Conservation (phyloP, 2,329 filamentous ascomycete genomes). For the Stachybotrys echinatus region DNA sequence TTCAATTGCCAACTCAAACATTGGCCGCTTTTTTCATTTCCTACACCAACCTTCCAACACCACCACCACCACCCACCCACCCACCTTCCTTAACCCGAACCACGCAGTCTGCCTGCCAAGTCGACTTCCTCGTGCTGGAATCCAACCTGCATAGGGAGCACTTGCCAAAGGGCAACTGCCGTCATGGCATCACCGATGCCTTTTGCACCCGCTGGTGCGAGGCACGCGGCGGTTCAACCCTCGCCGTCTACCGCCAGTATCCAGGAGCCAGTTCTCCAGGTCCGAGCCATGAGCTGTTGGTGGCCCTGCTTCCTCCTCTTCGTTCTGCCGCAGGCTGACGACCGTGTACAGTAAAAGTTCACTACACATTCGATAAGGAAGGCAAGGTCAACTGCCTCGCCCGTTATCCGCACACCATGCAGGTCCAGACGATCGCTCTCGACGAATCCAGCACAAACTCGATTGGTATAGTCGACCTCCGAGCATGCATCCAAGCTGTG, state of each 20-base stretch:
- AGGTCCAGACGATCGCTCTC: slow-evolving; percentile 73
- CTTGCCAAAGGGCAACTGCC: slow-evolving; percentile 16
- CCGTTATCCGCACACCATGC: slow-evolving; percentile 72
- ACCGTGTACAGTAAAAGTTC: slow-evolving; percentile 71
- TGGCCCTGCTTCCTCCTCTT: slow-evolving; percentile 12
- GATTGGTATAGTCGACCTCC: slow-evolving; percentile 84
- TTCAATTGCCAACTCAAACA: slow-evolving; percentile 6
- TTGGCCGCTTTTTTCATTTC: neutral
- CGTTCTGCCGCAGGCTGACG: slow-evolving; percentile 10
- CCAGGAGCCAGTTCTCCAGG: slow-evolving; percentile 31
- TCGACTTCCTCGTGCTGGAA: neutral
- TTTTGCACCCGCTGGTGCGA: slow-evolving; percentile 22
- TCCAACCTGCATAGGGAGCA: slow-evolving; percentile 3
- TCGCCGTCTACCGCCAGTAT: slow-evolving; percentile 15
- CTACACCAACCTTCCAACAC: neutral
- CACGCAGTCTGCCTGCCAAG: neutral
- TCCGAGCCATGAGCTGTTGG: slow-evolving; percentile 65
- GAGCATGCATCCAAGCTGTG: slow-evolving; percentile 81
- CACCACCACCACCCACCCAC: neutral
- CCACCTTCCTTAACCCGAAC: no score
- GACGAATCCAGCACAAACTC: slow-evolving; percentile 62
- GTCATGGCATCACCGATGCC: slow-evolving; percentile 36
- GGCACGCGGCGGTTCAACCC: slow-evolving; percentile 21
- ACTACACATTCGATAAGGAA: slow-evolving; percentile 92
- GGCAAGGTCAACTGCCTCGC: slow-evolving; percentile 87